Conservation (phyloP, 1,284 basidiomycete genomes). For the Trichosporon ovoides region DNA sequence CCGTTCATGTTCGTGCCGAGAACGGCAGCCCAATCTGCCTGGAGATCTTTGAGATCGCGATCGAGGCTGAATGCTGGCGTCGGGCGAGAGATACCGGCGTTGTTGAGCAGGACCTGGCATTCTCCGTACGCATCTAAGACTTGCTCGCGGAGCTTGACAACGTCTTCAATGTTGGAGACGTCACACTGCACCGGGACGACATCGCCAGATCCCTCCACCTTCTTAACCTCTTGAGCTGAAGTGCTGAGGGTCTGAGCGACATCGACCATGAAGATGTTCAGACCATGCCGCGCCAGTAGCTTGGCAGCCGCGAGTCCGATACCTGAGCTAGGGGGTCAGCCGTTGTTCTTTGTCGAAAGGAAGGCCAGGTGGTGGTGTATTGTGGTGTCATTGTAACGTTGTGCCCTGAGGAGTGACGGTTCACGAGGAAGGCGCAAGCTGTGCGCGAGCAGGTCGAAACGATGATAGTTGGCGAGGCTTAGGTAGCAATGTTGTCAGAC, state of each 20-base stretch:
- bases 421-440: no score
- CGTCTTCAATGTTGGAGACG: constrained; percentile 67
- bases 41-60: constrained; percentile 50
- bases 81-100: constrained; percentile 50
- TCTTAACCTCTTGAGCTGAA: constrained; percentile 57
- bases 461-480: no score
- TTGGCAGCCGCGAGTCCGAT: constrained; percentile 78
- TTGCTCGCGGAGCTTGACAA: constrained; percentile 64
- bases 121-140: constrained; percentile 85
- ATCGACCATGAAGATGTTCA: constrained; percentile 80
- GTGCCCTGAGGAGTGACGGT: no score
- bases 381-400: no score
- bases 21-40: constrained; percentile 66
- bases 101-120: constrained; percentile 84
- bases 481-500: no score
- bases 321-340: constrained; percentile 50
- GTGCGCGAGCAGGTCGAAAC: no score
- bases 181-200: constrained; percentile 62
- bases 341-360: background rate
- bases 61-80: constrained; percentile 40
- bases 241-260: constrained; percentile 55
- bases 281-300: constrained; percentile 63
- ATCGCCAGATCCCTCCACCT: constrained; percentile 55
- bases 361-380: no score
- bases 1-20: constrained; percentile 69